Percentiles rank a stretch among this genome's conserved stretches.
phyloP scores from a whole-genome alignment of 2,329 filamentous ascomycete species.

The Ceratocystis harringtonii region DNA sequence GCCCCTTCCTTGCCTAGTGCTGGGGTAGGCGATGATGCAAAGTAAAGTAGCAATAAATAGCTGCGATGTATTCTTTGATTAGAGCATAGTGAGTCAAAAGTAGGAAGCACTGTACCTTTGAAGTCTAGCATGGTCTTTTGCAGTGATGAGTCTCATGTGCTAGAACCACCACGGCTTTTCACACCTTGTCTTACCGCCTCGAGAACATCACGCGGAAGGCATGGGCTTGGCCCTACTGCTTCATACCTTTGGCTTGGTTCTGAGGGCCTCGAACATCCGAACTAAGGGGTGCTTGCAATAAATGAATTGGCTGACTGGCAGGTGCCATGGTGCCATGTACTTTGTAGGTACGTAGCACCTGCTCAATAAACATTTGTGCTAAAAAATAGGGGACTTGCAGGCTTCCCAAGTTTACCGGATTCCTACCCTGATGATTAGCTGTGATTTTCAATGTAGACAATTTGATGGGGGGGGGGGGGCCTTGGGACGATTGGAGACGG shows the following conservation, averaged over 20 bases:
- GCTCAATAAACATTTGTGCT: too few species aligned
- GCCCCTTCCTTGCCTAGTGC: neutral
- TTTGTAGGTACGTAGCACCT: neutral
- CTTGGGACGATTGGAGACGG: neutral
- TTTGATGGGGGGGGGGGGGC: neutral
- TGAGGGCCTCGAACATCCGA: neutral
- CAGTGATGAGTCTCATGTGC: neutral
- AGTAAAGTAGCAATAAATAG: neutral
- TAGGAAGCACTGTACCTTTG: too few species aligned
- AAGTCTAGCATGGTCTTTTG: too few species aligned
- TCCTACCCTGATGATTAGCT: neutral
- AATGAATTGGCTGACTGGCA: neutral
- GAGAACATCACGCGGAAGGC: neutral
- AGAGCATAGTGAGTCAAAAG: too few species aligned
- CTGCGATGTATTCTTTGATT: neutral
- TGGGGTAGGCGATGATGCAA: neutral
- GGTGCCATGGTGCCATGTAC: neutral
- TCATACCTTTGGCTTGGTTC: neutral
- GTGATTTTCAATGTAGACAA: neutral
- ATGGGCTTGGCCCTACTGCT: neutral
- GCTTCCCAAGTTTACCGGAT: neutral
- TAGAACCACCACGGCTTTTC: neutral
- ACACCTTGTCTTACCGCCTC: neutral
- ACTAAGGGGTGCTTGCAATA: neutral
- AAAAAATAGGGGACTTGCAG: too few species aligned